Conservation (phyloP, 495 filamentous ascomycete species). For the Oleoguttula mirabilis region DNA sequence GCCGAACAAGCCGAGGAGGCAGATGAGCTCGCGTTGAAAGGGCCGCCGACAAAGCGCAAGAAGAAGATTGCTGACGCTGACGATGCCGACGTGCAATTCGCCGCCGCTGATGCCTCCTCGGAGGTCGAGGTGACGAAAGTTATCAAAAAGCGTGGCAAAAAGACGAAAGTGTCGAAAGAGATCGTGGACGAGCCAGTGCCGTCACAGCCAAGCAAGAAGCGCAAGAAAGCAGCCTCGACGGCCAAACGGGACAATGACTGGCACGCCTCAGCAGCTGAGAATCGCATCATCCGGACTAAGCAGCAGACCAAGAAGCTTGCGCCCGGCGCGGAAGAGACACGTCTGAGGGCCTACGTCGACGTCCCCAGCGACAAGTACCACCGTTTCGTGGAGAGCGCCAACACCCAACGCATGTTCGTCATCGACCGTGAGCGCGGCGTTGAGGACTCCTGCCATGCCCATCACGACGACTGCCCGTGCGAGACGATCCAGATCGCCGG, state of each 20-base stretch:
- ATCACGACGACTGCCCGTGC: slow-evolving; percentile 29
- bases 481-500: slow-evolving; percentile 58
- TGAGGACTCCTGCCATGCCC: slow-evolving; percentile 27
- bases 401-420: slow-evolving; percentile 46
- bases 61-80: background rate
- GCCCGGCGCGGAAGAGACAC: background rate
- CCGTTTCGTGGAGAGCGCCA: slow-evolving; percentile 32
- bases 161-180: background rate
- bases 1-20: background rate
- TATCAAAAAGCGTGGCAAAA: background rate
- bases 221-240: background rate
- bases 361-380: slow-evolving; percentile 28
- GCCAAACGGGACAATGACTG: background rate
- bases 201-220: background rate
- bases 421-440: slow-evolving; percentile 36
- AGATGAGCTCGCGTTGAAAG: background rate
- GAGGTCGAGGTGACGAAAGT: background rate
- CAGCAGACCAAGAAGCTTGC: background rate
- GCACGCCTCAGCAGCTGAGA: background rate
- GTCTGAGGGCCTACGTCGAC: slow-evolving; percentile 7
- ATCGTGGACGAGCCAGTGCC: background rate
- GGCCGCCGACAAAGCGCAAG: background rate
- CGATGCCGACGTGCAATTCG: background rate
- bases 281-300: background rate
- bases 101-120: background rate